Base-by-base conservation (phyloP, 352 stramenopile species). In the Pythium myriotylum region DNA sequence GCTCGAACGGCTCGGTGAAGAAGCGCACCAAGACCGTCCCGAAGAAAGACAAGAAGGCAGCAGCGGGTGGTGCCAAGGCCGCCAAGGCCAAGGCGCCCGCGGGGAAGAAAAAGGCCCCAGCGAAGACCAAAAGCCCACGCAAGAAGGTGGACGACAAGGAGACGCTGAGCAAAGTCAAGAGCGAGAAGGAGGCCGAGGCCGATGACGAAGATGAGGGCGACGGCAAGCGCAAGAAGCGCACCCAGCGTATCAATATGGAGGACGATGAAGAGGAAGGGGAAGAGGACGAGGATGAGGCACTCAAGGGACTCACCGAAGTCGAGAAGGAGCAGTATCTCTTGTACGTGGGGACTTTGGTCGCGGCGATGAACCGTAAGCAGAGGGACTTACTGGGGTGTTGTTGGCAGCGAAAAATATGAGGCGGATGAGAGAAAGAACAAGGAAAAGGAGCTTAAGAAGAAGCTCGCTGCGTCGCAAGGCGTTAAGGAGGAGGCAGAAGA, bases 251-350 rank as follows among this genome's bases (percentile, higher is more conserved):
- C 51, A 72, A 84, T 8, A 66, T 79, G 2, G 74, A 75, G 0
- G 77, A 76, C 0, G 64, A 76, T 0, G 74, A 84, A 6, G 74
- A 83, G 4, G 73, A 82, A 2, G 73, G 80, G 2, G 79, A 84
- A 2, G 81, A 88, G 17, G 72, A 77, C 19, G 63, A 68, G 26
- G 80, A 87, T 56, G 70, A 74, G 4, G 83, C 90, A 17, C 64
- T 92, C 27, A 77, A 84, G 62, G 86, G 86, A 8, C 72, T 95
- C 3, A 95, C 85, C 1, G 86, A 95, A 59, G 84, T 95, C 17
- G 86, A 95, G 68, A 95, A 95, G 62, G 86, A 95, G 67, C 85
- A 92, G 70, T 79, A 84, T 0, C 70, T 95, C 41, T 65, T 95
- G 74, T 85, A 69, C 50, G 72, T 84, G 5, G 16, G 20, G 22